Percentiles rank a stretch among this genome's conserved stretches.
Conservation (phyloP, 2,329 filamentous ascomycete species). For the Coniochaeta sp. region DNA sequence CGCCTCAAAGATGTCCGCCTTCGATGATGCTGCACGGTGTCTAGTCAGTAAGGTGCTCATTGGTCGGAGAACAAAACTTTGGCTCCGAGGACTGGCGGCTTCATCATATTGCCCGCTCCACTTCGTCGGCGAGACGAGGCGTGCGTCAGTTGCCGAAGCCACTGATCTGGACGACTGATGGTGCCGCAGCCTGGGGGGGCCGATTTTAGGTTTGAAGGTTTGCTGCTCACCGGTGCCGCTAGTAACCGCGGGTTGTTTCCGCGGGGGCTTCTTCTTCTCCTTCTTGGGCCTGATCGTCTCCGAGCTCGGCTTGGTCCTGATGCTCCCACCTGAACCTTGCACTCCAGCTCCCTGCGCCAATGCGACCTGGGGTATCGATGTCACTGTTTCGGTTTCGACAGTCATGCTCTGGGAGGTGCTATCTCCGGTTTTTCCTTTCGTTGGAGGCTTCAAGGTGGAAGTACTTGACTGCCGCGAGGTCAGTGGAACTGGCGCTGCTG, state of each 20-base stretch:
- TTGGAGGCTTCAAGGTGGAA: conserved; percentile 51
- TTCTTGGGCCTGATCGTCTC: conserved; percentile 94
- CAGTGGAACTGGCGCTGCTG: conserved; percentile 39
- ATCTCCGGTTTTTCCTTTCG: conserved; percentile 63
- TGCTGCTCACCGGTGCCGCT: conserved; percentile 61
- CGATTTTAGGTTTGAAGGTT: conserved; percentile 17
- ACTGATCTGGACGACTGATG: conserved; percentile 30
- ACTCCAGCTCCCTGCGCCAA: conserved; percentile 59
- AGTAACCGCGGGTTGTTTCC: conserved; percentile 67
- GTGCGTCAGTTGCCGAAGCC: conserved; percentile 19
- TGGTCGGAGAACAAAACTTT: conserved; percentile 25
- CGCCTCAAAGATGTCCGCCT: conserved; percentile 96
- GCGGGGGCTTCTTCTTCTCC: conserved; percentile 72
- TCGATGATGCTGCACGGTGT: conserved; percentile 65
- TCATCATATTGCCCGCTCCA: conserved; percentile 24
- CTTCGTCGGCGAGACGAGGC: conserved; percentile 25
- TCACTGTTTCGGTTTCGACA: conserved; percentile 93
- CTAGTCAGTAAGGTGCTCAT: conserved; percentile 38
- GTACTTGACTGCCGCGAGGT: conserved; percentile 59
- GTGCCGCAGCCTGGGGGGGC: conserved; percentile 24
- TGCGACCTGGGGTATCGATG: conserved; percentile 77
- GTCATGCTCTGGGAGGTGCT: conserved; percentile 87
- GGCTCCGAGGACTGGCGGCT: conserved; percentile 14
- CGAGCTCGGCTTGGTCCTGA: conserved; percentile 82
- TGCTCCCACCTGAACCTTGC: conserved; percentile 59